These are phyloP conservation scores for Penicillium sp. DNA, from an alignment of 2,329 filamentous ascomycete genomes.

Conservation along the genomic window DNA sequence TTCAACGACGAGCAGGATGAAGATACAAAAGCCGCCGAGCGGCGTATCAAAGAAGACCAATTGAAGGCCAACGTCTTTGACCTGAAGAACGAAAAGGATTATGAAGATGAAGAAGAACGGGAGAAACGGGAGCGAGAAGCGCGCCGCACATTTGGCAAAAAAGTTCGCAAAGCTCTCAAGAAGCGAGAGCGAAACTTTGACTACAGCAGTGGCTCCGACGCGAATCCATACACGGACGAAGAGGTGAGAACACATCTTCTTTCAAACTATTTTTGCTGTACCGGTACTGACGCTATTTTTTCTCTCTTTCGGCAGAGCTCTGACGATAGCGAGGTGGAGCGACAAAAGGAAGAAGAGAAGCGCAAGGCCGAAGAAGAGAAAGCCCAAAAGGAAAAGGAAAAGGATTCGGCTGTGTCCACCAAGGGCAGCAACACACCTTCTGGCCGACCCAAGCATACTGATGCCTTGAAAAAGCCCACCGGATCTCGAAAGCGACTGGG, in stretches of 20 bases:
- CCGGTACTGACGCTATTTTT: no score
- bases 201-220: conserved; percentile 66
- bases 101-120: conserved; percentile 62
- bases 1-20: conserved; percentile 76
- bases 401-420: conserved; percentile 53
- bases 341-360: conserved; percentile 55
- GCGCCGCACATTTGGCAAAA: conserved; percentile 66
- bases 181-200: conserved; percentile 82
- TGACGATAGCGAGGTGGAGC: conserved; percentile 60
- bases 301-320: conserved; percentile 41
- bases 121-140: conserved; percentile 60
- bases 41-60: conserved; percentile 71
- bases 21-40: conserved; percentile 65
- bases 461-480: conserved; percentile 47
- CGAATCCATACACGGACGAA: conserved; percentile 52
- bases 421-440: conserved; percentile 67
- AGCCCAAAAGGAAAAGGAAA: conserved; percentile 41
- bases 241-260: conserved; percentile 36
- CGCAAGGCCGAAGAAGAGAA: conserved; percentile 53
- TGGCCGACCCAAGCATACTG: conserved; percentile 50
- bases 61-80: conserved; percentile 85
- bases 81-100: conserved; percentile 62
- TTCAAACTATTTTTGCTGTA: no score
- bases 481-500: conserved; percentile 73
- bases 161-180: conserved; percentile 70